Percentiles rank a stretch among this genome's conserved stretches.
Evolutionary conservation across 2,329 filamentous ascomycete genomes (phyloP).

Genomic region (Penicillium sp.): DNA sequence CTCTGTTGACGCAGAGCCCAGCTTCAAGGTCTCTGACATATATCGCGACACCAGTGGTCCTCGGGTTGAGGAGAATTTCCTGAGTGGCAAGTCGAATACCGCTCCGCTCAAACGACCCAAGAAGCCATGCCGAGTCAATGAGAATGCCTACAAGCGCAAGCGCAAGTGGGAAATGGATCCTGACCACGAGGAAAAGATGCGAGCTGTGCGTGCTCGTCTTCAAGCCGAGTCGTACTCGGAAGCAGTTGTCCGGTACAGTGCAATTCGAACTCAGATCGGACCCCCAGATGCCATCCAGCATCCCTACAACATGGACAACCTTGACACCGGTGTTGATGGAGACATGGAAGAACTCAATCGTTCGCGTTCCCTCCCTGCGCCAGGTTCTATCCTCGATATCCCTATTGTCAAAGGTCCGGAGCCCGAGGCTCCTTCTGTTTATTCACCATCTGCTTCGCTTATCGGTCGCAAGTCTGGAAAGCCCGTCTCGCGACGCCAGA

Average conservation of each 20-base stretch:
- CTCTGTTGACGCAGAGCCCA: constrained; percentile 35
- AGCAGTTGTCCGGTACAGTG: not conserved
- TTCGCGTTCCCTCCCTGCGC: not conserved
- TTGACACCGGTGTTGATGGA: not conserved
- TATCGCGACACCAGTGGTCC: constrained; percentile 23
- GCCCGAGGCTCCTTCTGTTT: not conserved
- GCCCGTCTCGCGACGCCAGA: constrained; percentile 3
- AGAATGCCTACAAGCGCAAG: constrained; percentile 27
- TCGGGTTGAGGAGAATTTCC: constrained; percentile 19
- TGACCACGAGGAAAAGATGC: constrained; percentile 26
- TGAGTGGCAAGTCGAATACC: constrained; percentile 26
- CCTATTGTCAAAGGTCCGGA: not conserved
- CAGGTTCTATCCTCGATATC: not conserved
- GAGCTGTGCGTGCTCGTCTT: constrained; percentile 14
- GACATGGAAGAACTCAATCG: not conserved
- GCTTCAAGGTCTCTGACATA: constrained; percentile 20
- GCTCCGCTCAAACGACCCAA: constrained; percentile 26
- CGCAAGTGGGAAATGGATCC: constrained; percentile 29
- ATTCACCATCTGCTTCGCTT: not conserved
- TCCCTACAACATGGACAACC: not conserved
- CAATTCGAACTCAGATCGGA: not conserved
- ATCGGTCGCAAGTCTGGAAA: not conserved
- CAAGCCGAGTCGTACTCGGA: not conserved
- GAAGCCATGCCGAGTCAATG: constrained; percentile 22
- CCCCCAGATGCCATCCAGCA: constrained; percentile 7